Evolutionary conservation across 176 grass and related monocot genomes (phyloP), one percentile per base, ranked within the genome.

Genomic region (Zizania latifolia): DNA sequence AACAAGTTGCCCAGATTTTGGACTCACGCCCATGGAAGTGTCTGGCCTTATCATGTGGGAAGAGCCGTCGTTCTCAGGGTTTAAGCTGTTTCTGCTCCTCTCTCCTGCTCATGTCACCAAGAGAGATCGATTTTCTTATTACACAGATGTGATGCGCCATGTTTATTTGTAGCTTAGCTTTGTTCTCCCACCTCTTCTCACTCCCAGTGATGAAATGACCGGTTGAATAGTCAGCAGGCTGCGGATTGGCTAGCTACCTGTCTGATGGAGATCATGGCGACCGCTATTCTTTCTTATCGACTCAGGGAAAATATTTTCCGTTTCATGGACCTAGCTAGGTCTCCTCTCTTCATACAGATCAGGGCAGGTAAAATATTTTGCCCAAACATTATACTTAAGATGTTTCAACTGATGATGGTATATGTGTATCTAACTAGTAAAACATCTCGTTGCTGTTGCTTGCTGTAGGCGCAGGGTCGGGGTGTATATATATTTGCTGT

Each of bases 1-100:
- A 77, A 87, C 76, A 87, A 90, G 60, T 71, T 82, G 76, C 87
- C 61, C 87, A 81, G 78, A 68, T 71, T 87, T 93, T 88, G 86
- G 90, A 60, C 8, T 65, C 44, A 40, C 71, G 23, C 88, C 26
- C 3, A 2, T 93, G 87, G 86, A 81, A 58, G 60, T 32, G 67
- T n/a, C 41, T 76, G 81, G 76, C 62, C 68, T 81, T 78, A 63
- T 82, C 84, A 65, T 84, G 26, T 45, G 50, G 58, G 82, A 89
- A 66, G 69, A 78, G 33, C 13, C n/a, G 14, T 89, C 71, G 17
- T 82, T 82, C 75, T 89, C 83, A 45, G 67, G 14, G 34, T 59
- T 59, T 87, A 71, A 79, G 45, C 79, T 74, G 45, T 51, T 83
- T 78, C 69, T 78, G 41, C 51, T 74, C 46, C 59, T 53, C 83